These are phyloP conservation scores for Melanogaster broomeanus DNA, from an alignment of 768 basidiomycete genomes.

Conservation along the genomic window DNA sequence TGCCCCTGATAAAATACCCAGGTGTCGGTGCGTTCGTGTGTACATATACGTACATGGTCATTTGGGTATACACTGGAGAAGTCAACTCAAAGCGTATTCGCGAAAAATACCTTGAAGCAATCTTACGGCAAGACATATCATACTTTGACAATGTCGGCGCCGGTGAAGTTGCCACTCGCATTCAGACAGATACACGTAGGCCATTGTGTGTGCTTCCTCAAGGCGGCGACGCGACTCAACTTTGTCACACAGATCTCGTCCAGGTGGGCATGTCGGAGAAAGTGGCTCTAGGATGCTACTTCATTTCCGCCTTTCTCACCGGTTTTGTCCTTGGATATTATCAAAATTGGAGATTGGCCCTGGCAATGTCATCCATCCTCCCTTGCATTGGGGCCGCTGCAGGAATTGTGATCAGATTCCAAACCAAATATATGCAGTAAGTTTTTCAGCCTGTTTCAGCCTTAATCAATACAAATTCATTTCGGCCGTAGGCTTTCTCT, in stretches of 20 bases:
- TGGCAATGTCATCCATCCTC: conserved; percentile 79
- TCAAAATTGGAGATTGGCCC: conserved; percentile 77
- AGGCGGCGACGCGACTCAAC: not conserved
- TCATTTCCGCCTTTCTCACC: conserved; percentile 68
- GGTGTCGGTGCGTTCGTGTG: conserved; percentile 75
- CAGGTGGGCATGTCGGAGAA: conserved; percentile 94
- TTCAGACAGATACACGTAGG: conserved; percentile 84
- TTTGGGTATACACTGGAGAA: conserved; percentile 79
- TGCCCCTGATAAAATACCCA: conserved; percentile 25
- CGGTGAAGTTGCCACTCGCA: conserved; percentile 92
- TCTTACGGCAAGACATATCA: conserved; percentile 84
- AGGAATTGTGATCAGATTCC: conserved; percentile 66
- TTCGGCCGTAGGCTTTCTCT: conserved; percentile 54
- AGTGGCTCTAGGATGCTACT: conserved; percentile 67
- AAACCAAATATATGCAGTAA: conserved; percentile 66
- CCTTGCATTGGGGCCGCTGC: conserved; percentile 83
- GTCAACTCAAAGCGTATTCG: conserved; percentile 81
- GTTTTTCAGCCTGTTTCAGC: conserved; percentile 27
- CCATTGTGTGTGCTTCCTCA: conserved; percentile 2
- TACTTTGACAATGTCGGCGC: conserved; percentile 92
- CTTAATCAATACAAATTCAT: conserved; percentile 3
- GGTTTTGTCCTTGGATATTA: conserved; percentile 78
- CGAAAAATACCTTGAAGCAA: conserved; percentile 75
- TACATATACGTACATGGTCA: conserved; percentile 71
- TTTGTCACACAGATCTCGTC: conserved; percentile 71